phyloP scores from a whole-genome alignment of 2,329 filamentous ascomycete species.

The Polychaeton citri region DNA sequence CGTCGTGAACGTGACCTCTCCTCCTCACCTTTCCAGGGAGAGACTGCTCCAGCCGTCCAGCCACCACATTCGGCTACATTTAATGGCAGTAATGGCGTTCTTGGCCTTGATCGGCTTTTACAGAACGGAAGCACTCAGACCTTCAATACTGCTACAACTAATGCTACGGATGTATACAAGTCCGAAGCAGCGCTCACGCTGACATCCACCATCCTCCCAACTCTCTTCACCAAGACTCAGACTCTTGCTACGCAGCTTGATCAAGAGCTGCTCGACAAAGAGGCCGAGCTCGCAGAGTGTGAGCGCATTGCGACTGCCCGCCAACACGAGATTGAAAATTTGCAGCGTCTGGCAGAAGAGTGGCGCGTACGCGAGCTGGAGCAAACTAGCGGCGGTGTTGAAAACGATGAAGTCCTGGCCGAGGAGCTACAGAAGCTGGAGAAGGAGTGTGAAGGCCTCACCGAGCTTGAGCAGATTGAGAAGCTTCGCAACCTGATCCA shows the following conservation, averaged over 20 bases:
- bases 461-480: constrained; percentile 31
- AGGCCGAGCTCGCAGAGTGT: constrained; percentile 36
- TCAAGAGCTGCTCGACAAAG: constrained; percentile 60
- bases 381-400: constrained; percentile 26
- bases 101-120: background rate
- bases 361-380: constrained; percentile 38
- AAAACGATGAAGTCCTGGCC: constrained; percentile 24
- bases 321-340: constrained; percentile 50
- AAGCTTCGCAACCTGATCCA: constrained; percentile 23
- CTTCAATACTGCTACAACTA: background rate
- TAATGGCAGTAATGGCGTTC: constrained; percentile 4
- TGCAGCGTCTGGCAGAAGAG: constrained; percentile 42
- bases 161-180: constrained; percentile 19
- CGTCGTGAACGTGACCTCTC: constrained; percentile 52
- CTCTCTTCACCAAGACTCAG: constrained; percentile 35
- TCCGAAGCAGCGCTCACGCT: constrained; percentile 42
- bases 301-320: constrained; percentile 42
- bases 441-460: constrained; percentile 27
- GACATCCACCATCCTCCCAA: constrained; percentile 47
- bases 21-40: constrained; percentile 45
- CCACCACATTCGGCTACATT: constrained; percentile 15
- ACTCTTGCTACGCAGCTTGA: constrained; percentile 46
- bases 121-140: background rate
- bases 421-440: constrained; percentile 23
- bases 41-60: constrained; percentile 9